Conservation (phyloP, 176 grass and related monocot genomes). For the Oropetium thomaeum region DNA sequence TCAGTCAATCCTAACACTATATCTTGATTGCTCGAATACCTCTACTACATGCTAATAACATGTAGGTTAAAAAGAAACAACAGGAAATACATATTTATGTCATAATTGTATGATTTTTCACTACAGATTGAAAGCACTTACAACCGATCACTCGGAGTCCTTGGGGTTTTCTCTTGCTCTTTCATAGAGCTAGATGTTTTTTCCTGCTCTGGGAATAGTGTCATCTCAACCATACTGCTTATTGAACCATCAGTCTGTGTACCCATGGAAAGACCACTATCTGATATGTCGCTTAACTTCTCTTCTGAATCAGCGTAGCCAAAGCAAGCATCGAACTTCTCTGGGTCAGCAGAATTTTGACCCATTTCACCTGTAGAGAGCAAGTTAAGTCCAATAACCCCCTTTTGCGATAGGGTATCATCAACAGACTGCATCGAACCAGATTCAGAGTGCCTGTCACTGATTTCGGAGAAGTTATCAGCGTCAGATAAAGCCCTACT, state of each 20-base stretch:
- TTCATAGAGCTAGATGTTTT: constrained; percentile 31
- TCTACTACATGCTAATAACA: constrained; percentile 2
- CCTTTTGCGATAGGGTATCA: constrained; percentile 39
- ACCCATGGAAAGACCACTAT: constrained; percentile 75
- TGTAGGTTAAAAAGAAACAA: neutral
- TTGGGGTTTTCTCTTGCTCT: constrained; percentile 31
- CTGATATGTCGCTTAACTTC: constrained; percentile 78
- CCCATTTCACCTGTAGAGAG: neutral
- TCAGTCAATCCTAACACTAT: neutral
- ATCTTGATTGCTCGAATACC: neutral
- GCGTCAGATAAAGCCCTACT: constrained; percentile 41
- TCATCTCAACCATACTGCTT: constrained; percentile 53
- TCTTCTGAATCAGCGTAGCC: constrained; percentile 71
- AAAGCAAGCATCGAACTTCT: constrained; percentile 49
- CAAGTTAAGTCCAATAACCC: constrained; percentile 34
- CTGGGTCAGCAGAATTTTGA: constrained; percentile 42
- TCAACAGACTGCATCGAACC: constrained; percentile 62
- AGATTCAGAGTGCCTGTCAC: constrained; percentile 72
- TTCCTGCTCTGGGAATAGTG: constrained; percentile 47
- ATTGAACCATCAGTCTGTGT: constrained; percentile 77
- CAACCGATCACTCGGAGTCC: constrained; percentile 44
- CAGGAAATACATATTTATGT: neutral
- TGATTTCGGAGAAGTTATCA: constrained; percentile 61
- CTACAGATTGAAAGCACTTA: constrained; percentile 25
- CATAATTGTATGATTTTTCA: neutral